Evolutionary conservation across 225 moss, liverwort and hornwort species (phyloP).

Genomic region (Pseudisothecium myosuroides): DNA sequence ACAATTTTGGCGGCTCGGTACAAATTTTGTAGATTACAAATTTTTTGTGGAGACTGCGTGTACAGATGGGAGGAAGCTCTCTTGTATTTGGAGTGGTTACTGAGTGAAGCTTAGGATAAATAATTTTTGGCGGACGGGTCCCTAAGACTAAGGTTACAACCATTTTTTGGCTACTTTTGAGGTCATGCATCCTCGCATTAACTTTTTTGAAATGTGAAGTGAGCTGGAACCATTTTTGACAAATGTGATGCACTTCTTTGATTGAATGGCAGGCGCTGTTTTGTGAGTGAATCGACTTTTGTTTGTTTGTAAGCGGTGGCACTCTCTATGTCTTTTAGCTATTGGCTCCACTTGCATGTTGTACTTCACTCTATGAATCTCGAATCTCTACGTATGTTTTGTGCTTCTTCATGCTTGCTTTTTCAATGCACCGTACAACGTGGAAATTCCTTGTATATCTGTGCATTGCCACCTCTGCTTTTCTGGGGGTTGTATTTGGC

Average conservation of each 20-base stretch:
- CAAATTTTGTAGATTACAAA: neutral
- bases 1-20: neutral
- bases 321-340: neutral
- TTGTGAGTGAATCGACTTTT: neutral
- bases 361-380: neutral
- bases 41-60: neutral
- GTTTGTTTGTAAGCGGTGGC: neutral
- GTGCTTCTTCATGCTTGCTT: neutral
- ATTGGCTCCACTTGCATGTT: neutral
- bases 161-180: neutral
- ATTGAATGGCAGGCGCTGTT: neutral
- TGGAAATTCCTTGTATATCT: neutral
- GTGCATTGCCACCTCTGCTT: neutral
- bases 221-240: neutral
- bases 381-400: no score
- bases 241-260: neutral
- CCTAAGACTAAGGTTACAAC: neutral
- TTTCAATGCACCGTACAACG: neutral
- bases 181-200: neutral
- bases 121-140: neutral
- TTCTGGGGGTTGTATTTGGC: neutral
- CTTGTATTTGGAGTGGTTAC: neutral
- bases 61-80: constrained; percentile 4
- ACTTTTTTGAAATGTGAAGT: neutral
- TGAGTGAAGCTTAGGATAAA: neutral